Conservation (phyloP, 176 grass and related monocot genomes). For the Aegilops longissima region DNA sequence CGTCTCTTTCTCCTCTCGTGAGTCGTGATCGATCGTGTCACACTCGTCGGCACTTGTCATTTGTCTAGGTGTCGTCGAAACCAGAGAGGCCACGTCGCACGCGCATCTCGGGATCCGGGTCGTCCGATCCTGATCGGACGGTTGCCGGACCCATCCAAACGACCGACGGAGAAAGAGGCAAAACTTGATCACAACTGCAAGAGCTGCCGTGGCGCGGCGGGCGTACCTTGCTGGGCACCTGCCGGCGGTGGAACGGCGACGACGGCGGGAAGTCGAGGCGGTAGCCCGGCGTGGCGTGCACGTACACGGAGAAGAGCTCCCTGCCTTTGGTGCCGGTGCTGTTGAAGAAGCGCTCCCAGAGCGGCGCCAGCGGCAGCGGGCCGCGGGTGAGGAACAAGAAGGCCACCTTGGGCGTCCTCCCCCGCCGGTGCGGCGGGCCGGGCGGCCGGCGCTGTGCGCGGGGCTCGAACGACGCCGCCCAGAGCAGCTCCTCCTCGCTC, state of each 20-base stretch:
- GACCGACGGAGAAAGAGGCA: background rate
- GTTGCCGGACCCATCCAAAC: background rate
- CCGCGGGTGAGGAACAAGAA: slow-evolving; percentile 95
- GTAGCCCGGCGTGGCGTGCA: slow-evolving; percentile 72
- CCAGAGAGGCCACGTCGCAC: background rate
- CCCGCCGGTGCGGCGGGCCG: background rate
- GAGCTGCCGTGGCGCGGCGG: no score
- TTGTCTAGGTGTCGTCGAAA: background rate
- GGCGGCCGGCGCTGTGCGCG: slow-evolving; percentile 36
- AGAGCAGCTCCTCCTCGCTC: slow-evolving; percentile 83
- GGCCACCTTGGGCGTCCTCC: slow-evolving; percentile 61
- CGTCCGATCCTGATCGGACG: background rate
- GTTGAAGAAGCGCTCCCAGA: slow-evolving; percentile 87
- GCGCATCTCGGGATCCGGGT: rapidly evolving
- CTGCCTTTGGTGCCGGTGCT: background rate
- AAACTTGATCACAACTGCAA: no score
- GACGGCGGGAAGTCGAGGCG: slow-evolving; percentile 38
- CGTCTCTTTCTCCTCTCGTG: background rate
- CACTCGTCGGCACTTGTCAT: background rate
- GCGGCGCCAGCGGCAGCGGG: slow-evolving; percentile 62
- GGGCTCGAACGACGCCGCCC: slow-evolving; percentile 72
- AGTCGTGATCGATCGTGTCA: background rate
- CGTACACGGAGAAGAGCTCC: slow-evolving; percentile 56
- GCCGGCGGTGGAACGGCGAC: slow-evolving; percentile 72
- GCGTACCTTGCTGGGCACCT: slow-evolving; percentile 82